Evolutionary conservation across 164 flowering plant species (phyloP), one percentile per base, ranked within the genome.

Genomic region (Pachysandra terminalis): DNA sequence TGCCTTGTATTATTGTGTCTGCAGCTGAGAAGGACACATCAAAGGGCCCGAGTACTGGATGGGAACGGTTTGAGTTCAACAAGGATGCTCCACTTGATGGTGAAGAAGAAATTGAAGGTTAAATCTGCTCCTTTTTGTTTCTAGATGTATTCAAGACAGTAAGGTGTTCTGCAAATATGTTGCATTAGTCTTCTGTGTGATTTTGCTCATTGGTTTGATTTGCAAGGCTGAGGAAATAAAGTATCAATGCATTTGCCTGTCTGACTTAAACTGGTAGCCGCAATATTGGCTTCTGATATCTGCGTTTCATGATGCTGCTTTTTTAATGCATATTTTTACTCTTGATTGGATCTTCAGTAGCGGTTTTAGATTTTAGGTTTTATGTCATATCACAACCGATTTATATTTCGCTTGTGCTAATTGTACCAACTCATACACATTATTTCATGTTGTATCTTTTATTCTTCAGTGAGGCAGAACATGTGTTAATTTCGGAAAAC

Each of bases 81-180:
- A 94, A 90, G 77, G 97, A 94, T 82, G 98, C 97, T 7, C 96
- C 97, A 28, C 85, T 94, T 69, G 98, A 91, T 67, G 96, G 89
- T 65, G 96, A 91, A 62, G 95, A 93, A 62, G 95, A 93, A 71
- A 63, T 87, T 60, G 97, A 91, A 94, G 96, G 98, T 90, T 51
- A 68, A 56, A 28, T 25, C 59, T 56, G 26, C 48, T 23, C 59
- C 28, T 21, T 55, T 40, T 41, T 37, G 16, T 21, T 53, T 62
- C n/a, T 23, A 61, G 25, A 21, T 51, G 37, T 59, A 25, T 37
- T 27, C 37, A 45, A 45, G 51, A 45, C 10, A 45, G 23, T 56
- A 4, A 40, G 23, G 35, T 61, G 32, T 40, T 65, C 45, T 37
- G 51, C 60, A 23, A 35, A 65, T 19, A 21, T 12, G 19, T 66